Evolutionary conservation across 2,329 filamentous ascomycete genomes (phyloP).

Genomic region (Phialocephala subalpina): DNA sequence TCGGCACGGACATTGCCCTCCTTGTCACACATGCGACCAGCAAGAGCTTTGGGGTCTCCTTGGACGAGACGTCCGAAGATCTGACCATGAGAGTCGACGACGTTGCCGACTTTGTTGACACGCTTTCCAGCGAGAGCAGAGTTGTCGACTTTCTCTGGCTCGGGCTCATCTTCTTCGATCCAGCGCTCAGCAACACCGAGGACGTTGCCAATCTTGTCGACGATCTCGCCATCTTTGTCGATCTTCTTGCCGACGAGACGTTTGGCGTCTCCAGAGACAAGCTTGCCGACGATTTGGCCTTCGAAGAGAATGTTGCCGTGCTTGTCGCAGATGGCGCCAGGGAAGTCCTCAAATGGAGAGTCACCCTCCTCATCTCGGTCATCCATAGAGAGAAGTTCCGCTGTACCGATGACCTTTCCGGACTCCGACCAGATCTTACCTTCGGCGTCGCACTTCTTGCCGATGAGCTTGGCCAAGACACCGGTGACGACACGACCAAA

Average conservation of each 20-base stretch:
- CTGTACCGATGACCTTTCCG: constrained; percentile 72
- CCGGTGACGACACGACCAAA: constrained; percentile 72
- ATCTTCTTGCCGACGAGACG: constrained; percentile 70
- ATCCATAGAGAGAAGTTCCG: constrained; percentile 66
- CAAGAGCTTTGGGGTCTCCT: constrained; percentile 68
- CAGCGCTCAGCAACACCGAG: constrained; percentile 74
- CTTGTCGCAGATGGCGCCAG: constrained; percentile 59
- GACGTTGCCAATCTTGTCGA: constrained; percentile 72
- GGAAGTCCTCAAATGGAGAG: constrained; percentile 66
- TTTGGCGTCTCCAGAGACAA: constrained; percentile 70
- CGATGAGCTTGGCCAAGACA: constrained; percentile 67
- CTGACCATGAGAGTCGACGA: constrained; percentile 60
- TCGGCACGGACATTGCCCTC: constrained; percentile 77
- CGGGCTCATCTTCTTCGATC: constrained; percentile 58
- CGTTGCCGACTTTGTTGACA: constrained; percentile 74
- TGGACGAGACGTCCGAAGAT: constrained; percentile 73
- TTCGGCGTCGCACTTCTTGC: constrained; percentile 69
- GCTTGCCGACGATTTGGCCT: constrained; percentile 63
- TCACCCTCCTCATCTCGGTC: constrained; percentile 56
- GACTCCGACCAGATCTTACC: constrained; percentile 76
- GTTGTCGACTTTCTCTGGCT: constrained; percentile 59
- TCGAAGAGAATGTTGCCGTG: constrained; percentile 61
- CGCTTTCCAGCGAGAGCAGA: constrained; percentile 73
- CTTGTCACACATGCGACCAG: constrained; percentile 75
- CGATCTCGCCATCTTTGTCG: constrained; percentile 73